phyloP scores from a whole-genome alignment of 805 yeast genomes.

The Myxozyma lipomycoides region DNA sequence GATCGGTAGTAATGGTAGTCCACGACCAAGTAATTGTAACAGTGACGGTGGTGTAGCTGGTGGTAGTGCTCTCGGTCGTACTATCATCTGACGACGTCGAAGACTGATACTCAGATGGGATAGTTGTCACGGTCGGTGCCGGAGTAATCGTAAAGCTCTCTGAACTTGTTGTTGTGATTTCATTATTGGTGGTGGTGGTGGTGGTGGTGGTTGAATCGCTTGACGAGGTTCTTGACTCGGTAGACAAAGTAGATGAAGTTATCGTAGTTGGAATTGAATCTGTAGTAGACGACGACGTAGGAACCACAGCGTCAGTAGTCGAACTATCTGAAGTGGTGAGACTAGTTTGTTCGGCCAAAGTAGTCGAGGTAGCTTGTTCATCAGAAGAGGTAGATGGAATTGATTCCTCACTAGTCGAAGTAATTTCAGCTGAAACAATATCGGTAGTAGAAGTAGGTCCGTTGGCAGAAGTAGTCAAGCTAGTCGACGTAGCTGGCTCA shows the following conservation, averaged over 20 bases:
- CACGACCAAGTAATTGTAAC: slow-evolving; percentile 19
- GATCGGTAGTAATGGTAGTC: slow-evolving; percentile 10
- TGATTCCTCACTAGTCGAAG: background rate
- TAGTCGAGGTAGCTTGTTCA: background rate
- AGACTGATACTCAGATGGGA: slow-evolving; percentile 2
- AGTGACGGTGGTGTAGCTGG: slow-evolving; percentile 2
- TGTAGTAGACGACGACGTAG: background rate
- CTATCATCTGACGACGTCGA: slow-evolving; percentile 7
- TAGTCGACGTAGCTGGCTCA: slow-evolving; percentile 31
- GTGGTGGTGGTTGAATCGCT: slow-evolving; percentile 21
- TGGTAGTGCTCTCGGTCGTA: slow-evolving; percentile 16
- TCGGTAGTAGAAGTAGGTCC: slow-evolving; percentile 7
- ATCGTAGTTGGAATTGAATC: slow-evolving; percentile 1
- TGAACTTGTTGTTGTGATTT: background rate
- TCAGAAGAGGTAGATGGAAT: slow-evolving; percentile 8
- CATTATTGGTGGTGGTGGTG: slow-evolving; percentile 12
- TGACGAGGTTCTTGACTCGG: slow-evolving; percentile 19
- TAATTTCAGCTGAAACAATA: slow-evolving; percentile 6
- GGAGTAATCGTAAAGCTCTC: slow-evolving; percentile 22
- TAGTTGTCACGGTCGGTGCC: slow-evolving; percentile 11
- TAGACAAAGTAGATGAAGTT: slow-evolving; percentile 3
- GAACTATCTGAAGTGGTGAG: slow-evolving; percentile 31
- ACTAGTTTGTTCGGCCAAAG: slow-evolving; percentile 1
- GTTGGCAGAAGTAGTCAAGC: slow-evolving; percentile 29
- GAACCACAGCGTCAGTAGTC: slow-evolving; percentile 26